Evolutionary conservation across 495 filamentous ascomycete genomes (phyloP).

Genomic region (Hyaloscypha bicolor): DNA sequence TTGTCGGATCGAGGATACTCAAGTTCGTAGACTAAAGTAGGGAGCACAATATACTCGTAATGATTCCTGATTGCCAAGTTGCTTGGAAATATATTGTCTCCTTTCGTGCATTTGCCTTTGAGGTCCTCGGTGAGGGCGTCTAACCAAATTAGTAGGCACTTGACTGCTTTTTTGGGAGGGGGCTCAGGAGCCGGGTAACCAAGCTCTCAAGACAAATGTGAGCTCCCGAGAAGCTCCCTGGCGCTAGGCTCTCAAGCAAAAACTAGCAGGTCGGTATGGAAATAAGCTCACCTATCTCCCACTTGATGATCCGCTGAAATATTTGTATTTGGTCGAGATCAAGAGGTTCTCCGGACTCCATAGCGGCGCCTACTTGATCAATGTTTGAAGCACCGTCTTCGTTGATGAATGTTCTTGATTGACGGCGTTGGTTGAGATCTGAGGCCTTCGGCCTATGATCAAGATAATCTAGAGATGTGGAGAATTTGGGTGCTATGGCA

Average conservation of each 20-base stretch:
- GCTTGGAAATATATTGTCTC: slow-evolving; percentile 56
- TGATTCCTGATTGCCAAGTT: slow-evolving; percentile 69
- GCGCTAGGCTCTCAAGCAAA: no score
- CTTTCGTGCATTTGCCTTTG: slow-evolving; percentile 52
- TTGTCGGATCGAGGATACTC: slow-evolving; percentile 69
- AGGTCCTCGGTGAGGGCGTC: slow-evolving; percentile 64
- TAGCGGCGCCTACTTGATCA: slow-evolving; percentile 53
- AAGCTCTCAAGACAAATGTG: no score
- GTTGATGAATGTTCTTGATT: slow-evolving; percentile 38
- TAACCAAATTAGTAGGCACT: no score
- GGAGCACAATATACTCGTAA: slow-evolving; percentile 70
- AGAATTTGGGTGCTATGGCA: slow-evolving; percentile 35
- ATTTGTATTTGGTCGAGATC: slow-evolving; percentile 59
- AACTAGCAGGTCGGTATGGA: no score
- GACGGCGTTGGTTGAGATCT: slow-evolving; percentile 46
- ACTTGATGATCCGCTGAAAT: slow-evolving; percentile 59
- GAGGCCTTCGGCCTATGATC: slow-evolving; percentile 40
- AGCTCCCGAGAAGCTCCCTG: no score
- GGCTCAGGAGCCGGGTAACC: no score
- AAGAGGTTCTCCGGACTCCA: slow-evolving; percentile 57
- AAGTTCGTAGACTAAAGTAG: slow-evolving; percentile 76
- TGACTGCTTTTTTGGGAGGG: no score
- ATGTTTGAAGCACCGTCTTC: slow-evolving; percentile 47
- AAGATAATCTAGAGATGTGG: slow-evolving; percentile 42
- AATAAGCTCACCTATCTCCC: slow-evolving; percentile 47